These are phyloP conservation scores for Neonectria hederae DNA, from an alignment of 2,329 filamentous ascomycete genomes.

Conservation along the genomic window DNA sequence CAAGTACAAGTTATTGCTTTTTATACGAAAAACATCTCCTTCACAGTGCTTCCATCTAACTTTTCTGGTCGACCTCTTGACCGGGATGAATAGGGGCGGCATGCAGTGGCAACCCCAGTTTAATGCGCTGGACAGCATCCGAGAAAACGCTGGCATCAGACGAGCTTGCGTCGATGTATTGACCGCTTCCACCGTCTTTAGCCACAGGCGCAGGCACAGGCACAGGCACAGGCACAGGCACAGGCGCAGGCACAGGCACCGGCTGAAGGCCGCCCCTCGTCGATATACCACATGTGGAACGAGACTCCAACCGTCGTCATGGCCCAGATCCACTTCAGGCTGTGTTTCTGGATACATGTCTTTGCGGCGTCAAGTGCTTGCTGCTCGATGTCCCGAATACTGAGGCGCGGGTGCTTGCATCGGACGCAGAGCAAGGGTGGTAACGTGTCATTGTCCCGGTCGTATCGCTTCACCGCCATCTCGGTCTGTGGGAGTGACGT, in stretches of 20 bases:
- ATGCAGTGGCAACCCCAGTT: background rate
- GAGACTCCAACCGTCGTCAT: conserved; percentile 16
- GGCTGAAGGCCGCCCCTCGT: background rate
- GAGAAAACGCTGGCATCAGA: conserved; percentile 15
- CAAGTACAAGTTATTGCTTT: too few relatives aligned
- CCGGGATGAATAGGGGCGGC: background rate
- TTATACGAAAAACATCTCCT: background rate
- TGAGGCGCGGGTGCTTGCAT: background rate
- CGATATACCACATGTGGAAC: conserved; percentile 17
- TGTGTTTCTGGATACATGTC: conserved; percentile 3
- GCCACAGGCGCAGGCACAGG: background rate
- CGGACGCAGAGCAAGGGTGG: background rate
- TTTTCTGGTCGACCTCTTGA: background rate
- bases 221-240: background rate
- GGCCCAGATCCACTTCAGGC: conserved; percentile 10
- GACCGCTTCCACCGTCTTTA: background rate
- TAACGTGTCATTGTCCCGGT: background rate
- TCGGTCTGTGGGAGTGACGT: background rate
- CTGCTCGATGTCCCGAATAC: background rate
- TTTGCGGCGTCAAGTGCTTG: conserved; percentile 15
- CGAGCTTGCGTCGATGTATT: conserved; percentile 23
- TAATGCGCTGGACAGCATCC: conserved; percentile 8
- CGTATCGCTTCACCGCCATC: background rate
- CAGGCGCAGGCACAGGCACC: background rate
- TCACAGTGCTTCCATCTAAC: too few relatives aligned